phyloP scores from a whole-genome alignment of 2,329 filamentous ascomycete species.

The Hypoxylon sp. region DNA sequence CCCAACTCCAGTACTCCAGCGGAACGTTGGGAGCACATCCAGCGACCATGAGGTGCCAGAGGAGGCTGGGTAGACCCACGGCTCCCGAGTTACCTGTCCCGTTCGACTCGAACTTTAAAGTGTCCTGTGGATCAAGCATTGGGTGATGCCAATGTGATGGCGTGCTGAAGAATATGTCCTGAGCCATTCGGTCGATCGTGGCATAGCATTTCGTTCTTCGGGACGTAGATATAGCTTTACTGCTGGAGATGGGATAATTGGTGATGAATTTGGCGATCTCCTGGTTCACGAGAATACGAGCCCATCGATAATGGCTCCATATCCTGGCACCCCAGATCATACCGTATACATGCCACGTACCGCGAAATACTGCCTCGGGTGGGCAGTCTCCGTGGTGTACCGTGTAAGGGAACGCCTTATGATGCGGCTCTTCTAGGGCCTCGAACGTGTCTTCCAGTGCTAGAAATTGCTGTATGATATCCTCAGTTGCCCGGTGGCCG shows the following conservation, averaged over 20 bases:
- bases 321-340: slow-evolving; percentile 62
- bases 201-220: slow-evolving; percentile 46
- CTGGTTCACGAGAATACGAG: slow-evolving; percentile 61
- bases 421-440: slow-evolving; percentile 49
- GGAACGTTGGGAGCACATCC: slow-evolving; percentile 57
- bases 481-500: slow-evolving; percentile 46
- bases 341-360: slow-evolving; percentile 62
- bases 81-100: slow-evolving; percentile 55
- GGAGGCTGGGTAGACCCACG: slow-evolving; percentile 56
- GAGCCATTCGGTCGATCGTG: slow-evolving; percentile 50
- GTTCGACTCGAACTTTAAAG: slow-evolving; percentile 47
- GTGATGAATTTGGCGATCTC: slow-evolving; percentile 54
- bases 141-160: slow-evolving; percentile 63
- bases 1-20: slow-evolving; percentile 54
- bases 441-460: slow-evolving; percentile 52
- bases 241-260: slow-evolving; percentile 50
- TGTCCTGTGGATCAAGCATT: slow-evolving; percentile 49
- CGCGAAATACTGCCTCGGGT: slow-evolving; percentile 56
- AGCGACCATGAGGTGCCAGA: slow-evolving; percentile 58
- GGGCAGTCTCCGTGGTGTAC: slow-evolving; percentile 48
- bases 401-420: slow-evolving; percentile 50
- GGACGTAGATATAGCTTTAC: slow-evolving; percentile 42
- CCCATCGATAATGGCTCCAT: slow-evolving; percentile 68
- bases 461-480: slow-evolving; percentile 51
- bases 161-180: slow-evolving; percentile 55